Base-by-base conservation (phyloP, 139 green algal genomes). In the Ettlia oleoabundans region DNA sequence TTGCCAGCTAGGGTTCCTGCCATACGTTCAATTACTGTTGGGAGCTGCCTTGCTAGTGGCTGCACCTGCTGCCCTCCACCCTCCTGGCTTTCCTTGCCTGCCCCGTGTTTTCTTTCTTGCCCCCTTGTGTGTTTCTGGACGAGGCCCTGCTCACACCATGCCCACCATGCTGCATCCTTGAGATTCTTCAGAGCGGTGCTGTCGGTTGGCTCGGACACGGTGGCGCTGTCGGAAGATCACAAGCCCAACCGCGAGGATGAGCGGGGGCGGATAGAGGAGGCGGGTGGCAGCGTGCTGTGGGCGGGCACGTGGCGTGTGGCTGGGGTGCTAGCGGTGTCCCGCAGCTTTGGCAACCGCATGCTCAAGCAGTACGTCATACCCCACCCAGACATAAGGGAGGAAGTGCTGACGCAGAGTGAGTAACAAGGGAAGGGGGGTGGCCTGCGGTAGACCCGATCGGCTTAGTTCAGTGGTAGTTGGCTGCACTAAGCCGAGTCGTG, bases 271-370 rank as follows among this genome's bases (percentile, higher is more conserved):
- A 99, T 99, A 41, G 95, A 99, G 88, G 72, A 89, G 30, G 90
- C 93, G 3, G 96, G 96, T 18, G 96, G 96, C 3, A 92, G 94
- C 51, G 96, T 99, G 30, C 58, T 97, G 30, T 97, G 92, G 93
- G 95, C 94, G 9, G 97, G 96, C 74, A 98, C 95, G 3, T 99
- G 96, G 96, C 89, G 96, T 33, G 96, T 99, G 40, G 92, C 92
- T 22, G 96, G 96, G 58, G 94, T 99, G 82, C 93, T 99, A 67
- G 96, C 96, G 13, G 97, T 99, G 67, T 96, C 90, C 2, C 89
- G 96, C 18, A 94, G 94, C 10, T 99, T 99, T 90, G 96, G 96
- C 21, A 97, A 99, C 85, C 90, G 93, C 19, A 87, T 95, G 75
- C 84, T 99, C 33, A 99, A 99, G 86, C 85, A 86, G 18, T 96